These are phyloP conservation scores for Melanogaster broomeanus DNA, from an alignment of 768 basidiomycete genomes.

Conservation along the genomic window DNA sequence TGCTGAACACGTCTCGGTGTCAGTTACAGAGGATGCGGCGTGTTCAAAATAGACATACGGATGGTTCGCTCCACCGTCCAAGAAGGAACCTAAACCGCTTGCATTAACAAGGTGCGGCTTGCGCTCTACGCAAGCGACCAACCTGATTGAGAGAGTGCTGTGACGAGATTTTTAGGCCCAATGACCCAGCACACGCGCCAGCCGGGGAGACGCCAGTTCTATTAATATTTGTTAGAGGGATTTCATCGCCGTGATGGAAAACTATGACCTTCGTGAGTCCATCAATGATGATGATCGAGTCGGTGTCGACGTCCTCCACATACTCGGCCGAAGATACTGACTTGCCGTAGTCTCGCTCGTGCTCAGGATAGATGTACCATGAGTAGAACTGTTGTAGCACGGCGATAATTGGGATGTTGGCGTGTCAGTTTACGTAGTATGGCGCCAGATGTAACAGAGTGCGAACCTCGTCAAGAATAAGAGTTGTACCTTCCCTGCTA, in stretches of 20 bases:
- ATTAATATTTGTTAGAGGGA: conserved; percentile 16
- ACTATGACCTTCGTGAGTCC: conserved; percentile 81
- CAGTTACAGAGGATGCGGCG: background rate
- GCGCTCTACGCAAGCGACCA: conserved; percentile 9
- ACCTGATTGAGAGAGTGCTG: conserved; percentile 90
- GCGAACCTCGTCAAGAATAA: conserved; percentile 80
- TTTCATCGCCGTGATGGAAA: background rate
- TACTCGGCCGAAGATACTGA: conserved; percentile 83
- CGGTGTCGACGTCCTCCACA: conserved; percentile 85
- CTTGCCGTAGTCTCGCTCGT: conserved; percentile 70
- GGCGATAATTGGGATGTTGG: background rate
- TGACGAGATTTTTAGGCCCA: conserved; percentile 85
- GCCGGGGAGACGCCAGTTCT: conserved; percentile 95
- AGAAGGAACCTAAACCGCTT: conserved; percentile 63
- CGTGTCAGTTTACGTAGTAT: too few species aligned
- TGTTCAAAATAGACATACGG: conserved; percentile 53
- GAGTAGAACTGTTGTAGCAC: conserved; percentile 76
- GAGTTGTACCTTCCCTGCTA: conserved; percentile 74
- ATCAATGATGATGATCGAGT: conserved; percentile 83
- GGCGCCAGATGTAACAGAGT: background rate
- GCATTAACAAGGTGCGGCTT: background rate
- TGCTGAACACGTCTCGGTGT: conserved; percentile 36
- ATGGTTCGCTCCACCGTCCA: conserved; percentile 94
- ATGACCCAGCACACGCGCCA: conserved; percentile 96
- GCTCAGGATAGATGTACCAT: conserved; percentile 91